Evolutionary conservation across 2,329 filamentous ascomycete genomes (phyloP).

Genomic region (Magnaporthiopsis incrustans): DNA sequence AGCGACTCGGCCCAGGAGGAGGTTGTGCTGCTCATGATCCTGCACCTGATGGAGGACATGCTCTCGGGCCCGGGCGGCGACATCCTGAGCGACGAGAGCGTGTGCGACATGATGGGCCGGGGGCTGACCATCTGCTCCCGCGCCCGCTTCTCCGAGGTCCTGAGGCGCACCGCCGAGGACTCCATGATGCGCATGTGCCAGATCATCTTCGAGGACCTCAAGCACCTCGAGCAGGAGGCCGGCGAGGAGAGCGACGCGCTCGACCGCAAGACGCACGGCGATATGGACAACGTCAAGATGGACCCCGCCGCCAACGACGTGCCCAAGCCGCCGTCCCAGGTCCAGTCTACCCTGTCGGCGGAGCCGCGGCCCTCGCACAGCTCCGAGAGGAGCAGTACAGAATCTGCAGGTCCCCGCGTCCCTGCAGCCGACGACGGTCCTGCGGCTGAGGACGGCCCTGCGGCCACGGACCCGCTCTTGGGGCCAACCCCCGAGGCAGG

Average conservation of each 20-base stretch:
- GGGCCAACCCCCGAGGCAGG: slow-evolving; percentile 1
- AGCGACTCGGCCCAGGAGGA: slow-evolving; percentile 93
- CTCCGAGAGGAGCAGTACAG: slow-evolving; percentile 26
- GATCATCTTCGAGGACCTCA: slow-evolving; percentile 90
- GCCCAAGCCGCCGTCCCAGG: slow-evolving; percentile 10
- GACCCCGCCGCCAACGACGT: slow-evolving; percentile 58
- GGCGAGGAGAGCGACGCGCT: slow-evolving; percentile 58
- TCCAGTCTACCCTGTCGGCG: slow-evolving; percentile 10
- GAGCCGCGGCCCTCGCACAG: slow-evolving; percentile 30
- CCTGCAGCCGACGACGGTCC: not conserved
- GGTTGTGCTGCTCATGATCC: slow-evolving; percentile 85
- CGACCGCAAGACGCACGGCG: slow-evolving; percentile 58
- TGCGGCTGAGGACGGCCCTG: not conserved
- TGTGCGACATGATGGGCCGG: slow-evolving; percentile 99
- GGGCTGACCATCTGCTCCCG: slow-evolving; percentile 97
- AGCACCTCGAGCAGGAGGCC: slow-evolving; percentile 72
- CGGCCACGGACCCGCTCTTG: not conserved
- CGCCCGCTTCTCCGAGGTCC: slow-evolving; percentile 78
- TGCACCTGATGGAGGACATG: slow-evolving; percentile 98
- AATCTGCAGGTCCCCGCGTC: slow-evolving; percentile 11
- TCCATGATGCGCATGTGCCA: slow-evolving; percentile 99
- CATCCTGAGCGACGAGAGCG: slow-evolving; percentile 92
- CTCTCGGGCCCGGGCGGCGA: slow-evolving; percentile 88
- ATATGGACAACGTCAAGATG: slow-evolving; percentile 75
- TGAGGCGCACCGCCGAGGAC: slow-evolving; percentile 87